Evolutionary conservation across 305 asterid genomes (phyloP).

Genomic region (Stenogyne calaminthoides): DNA sequence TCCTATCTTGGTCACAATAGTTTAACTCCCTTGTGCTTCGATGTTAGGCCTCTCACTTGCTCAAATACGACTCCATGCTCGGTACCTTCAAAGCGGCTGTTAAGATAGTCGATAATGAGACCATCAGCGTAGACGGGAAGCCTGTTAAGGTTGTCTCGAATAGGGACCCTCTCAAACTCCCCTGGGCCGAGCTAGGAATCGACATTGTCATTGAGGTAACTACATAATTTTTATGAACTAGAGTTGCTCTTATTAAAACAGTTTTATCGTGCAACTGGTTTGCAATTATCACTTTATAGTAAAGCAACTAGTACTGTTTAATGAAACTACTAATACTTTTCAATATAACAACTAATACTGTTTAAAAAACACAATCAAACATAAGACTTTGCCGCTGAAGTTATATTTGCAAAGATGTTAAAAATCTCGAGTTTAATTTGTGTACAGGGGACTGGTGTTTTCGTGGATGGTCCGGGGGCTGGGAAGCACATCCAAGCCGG

Average conservation of each 20-base stretch:
- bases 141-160: slow-evolving; percentile 77
- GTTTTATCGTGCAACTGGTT: neutral
- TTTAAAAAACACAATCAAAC: too few relatives aligned
- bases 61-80: slow-evolving; percentile 92
- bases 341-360: too few relatives aligned
- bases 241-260: neutral
- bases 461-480: slow-evolving; percentile 95
- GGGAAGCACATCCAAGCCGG: slow-evolving; percentile 98
- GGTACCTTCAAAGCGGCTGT: slow-evolving; percentile 95
- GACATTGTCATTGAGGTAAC: slow-evolving; percentile 94
- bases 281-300: neutral
- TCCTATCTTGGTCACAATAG: neutral
- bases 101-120: slow-evolving; percentile 76
- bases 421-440: neutral
- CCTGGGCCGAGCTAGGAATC: slow-evolving; percentile 95
- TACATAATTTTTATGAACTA: neutral
- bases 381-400: neutral
- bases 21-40: neutral
- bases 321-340: too few relatives aligned
- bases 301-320: too few relatives aligned
- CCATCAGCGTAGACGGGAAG: slow-evolving; percentile 93
- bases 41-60: slow-evolving; percentile 85
- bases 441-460: slow-evolving; percentile 85
- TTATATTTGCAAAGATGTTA: neutral
- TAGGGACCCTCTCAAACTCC: slow-evolving; percentile 93